Evolutionary conservation across 2,329 filamentous ascomycete species (phyloP).

Genomic region (Ceratocystis smalleyi): DNA sequence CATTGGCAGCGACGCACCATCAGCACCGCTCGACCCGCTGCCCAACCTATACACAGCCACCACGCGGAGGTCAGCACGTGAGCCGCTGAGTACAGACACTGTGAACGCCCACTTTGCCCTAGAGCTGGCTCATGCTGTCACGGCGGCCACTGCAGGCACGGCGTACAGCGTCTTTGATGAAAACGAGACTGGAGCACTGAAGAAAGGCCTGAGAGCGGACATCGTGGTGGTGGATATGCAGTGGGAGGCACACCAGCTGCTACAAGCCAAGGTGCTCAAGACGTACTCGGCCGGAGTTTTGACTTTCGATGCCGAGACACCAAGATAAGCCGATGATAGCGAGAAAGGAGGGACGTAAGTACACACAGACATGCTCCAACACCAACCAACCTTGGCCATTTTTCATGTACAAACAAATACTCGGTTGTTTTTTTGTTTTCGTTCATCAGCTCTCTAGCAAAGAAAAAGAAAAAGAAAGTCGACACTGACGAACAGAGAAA

Average conservation of each 20-base stretch:
- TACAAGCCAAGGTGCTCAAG: constrained; percentile 32
- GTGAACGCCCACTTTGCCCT: constrained; percentile 40
- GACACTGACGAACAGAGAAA: background rate
- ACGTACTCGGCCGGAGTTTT: constrained; percentile 38
- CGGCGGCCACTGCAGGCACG: constrained; percentile 38
- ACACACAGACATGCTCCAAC: background rate
- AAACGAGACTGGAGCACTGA: constrained; percentile 35
- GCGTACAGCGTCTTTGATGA: constrained; percentile 46
- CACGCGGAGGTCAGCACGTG: constrained; percentile 38
- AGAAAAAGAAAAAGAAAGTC: background rate
- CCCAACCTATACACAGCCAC: constrained; percentile 44
- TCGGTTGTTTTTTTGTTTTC: background rate
- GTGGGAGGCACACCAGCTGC: constrained; percentile 32
- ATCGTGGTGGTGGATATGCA: constrained; percentile 34
- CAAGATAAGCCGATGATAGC: background rate
- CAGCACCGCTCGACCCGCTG: constrained; percentile 39
- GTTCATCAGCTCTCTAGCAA: background rate
- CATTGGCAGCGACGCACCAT: constrained; percentile 44
- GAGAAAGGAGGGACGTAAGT: background rate
- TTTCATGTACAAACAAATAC: background rate
- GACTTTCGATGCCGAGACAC: constrained; percentile 23
- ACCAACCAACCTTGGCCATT: background rate
- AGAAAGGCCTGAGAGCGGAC: constrained; percentile 39
- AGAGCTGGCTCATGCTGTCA: constrained; percentile 37
- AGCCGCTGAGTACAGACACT: constrained; percentile 28